Base-by-base conservation (phyloP, 768 basidiomycete species). In the Pleurotus cornucopiae region DNA sequence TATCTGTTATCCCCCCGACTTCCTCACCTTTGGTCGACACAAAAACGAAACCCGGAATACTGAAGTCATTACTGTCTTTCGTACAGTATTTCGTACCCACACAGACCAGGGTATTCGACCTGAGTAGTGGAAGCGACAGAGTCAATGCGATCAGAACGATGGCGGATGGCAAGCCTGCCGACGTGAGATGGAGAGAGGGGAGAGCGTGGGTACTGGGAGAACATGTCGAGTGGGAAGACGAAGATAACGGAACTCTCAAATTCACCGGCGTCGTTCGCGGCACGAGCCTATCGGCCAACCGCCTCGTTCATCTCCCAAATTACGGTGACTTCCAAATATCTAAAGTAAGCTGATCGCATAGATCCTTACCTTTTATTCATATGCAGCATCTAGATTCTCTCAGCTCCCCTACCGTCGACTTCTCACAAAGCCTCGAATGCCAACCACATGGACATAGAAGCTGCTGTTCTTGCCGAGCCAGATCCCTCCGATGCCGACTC, bases 21-120 rank as follows among this genome's bases (percentile, higher is more conserved):
- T 58, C 72, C 11, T 63, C 73, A 2, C 16, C 49, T 14, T 18
- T 39, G 13, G 68, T 83, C 41, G 88, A 87, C 56, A 61, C 72
- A 4, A 93, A 93, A 71, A 72, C 82, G 30, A 83, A 83, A 26
- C 64, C 82, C 1, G 82, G 82, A 14, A 80, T 94, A 46, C 72
- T 92, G 55, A 94, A 92, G 72, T 97, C 94, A 1, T 77, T 98
- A 4, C 79, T 96, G 6, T 97, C 94, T 7, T 99, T 98, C 76
- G 85, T 95, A 56, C 87, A 88, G 60, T 98, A 98, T 72, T 99
- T 98, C 69, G 90, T 91, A 58, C 96, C 96, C 2, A 77, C 80
- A 20, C 88, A 94, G 63, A 73, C 78, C 6, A 80, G 86, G 34
- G 78, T 98, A 0, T 89, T 85, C 64, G 92, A 94, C 70, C 70